Conservation (phyloP, 1,139 yeast species). For the Yamadazyma buinensis region DNA sequence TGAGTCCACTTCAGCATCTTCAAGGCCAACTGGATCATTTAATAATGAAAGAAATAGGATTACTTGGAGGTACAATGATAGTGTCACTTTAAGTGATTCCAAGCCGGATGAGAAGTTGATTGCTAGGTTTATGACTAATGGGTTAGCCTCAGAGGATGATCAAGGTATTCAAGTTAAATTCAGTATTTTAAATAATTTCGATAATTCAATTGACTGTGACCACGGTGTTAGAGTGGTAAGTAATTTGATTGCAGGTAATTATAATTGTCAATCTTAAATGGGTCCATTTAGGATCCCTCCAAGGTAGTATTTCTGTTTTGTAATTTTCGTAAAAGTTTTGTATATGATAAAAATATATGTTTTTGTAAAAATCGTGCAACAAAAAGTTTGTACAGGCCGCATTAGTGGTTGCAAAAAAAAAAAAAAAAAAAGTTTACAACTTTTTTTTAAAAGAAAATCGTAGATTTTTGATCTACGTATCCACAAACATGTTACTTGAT, state of each 20-base stretch:
- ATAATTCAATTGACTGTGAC: slow-evolving; percentile 6
- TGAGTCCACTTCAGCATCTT: slow-evolving; percentile 67
- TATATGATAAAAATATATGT: no score
- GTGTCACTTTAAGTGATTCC: slow-evolving; percentile 37
- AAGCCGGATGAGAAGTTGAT: slow-evolving; percentile 55
- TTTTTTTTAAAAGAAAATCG: no score
- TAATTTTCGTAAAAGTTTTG: no score
- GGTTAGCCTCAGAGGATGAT: slow-evolving; percentile 59
- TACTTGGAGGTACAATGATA: slow-evolving; percentile 69
- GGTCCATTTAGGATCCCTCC: neutral
- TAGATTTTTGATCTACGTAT: no score
- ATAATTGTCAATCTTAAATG: slow-evolving; percentile 7
- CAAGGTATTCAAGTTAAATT: slow-evolving; percentile 72
- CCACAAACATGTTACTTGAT: slow-evolving; percentile 4
- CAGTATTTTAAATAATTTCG: slow-evolving; percentile 27
- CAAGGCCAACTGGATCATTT: slow-evolving; percentile 88
- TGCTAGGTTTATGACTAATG: slow-evolving; percentile 67
- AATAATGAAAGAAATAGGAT: slow-evolving; percentile 80
- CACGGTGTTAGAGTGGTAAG: slow-evolving; percentile 12
- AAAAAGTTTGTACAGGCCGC: no score
- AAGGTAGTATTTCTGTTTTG: no score
- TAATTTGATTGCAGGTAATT: slow-evolving; percentile 15
- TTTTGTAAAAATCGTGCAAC: no score
- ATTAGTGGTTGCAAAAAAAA: no score
- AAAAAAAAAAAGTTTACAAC: no score